These are phyloP conservation scores for Starmerella ratchasimensis DNA, from an alignment of 805 yeast genomes.

Conservation along the genomic window DNA sequence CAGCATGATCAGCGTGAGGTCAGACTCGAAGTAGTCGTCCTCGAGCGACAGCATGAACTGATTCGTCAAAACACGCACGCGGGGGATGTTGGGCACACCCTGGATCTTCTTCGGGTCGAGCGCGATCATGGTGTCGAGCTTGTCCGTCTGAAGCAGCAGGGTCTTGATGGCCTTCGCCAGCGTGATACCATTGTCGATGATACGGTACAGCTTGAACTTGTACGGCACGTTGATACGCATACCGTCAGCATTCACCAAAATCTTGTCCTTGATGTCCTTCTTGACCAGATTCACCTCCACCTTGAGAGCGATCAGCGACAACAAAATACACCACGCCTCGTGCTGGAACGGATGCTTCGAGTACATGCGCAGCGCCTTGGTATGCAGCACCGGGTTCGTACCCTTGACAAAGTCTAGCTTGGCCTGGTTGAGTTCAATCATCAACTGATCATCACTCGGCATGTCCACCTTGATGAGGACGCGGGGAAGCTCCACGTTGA, in stretches of 20 bases:
- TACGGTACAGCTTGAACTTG: slow-evolving; percentile 56
- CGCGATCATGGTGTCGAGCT: slow-evolving; percentile 17
- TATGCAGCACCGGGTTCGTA: slow-evolving; percentile 24
- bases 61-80: slow-evolving; percentile 40
- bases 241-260: slow-evolving; percentile 24
- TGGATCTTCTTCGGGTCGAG: slow-evolving; percentile 21
- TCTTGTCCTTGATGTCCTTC: slow-evolving; percentile 8
- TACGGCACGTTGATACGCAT: slow-evolving; percentile 43
- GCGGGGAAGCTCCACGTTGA: slow-evolving; percentile 5
- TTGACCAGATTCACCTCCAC: slow-evolving; percentile 14
- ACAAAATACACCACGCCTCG: slow-evolving; percentile 28
- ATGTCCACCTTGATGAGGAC: slow-evolving; percentile 30
- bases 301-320: slow-evolving; percentile 22
- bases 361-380: slow-evolving; percentile 34
- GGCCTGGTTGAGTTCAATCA: slow-evolving; percentile 32
- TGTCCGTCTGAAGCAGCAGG: slow-evolving; percentile 24
- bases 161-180: slow-evolving; percentile 54
- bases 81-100: slow-evolving; percentile 28
- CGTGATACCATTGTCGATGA: slow-evolving; percentile 68
- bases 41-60: slow-evolving; percentile 54
- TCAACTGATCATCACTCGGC: slow-evolving; percentile 35
- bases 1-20: slow-evolving; percentile 49
- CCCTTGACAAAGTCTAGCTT: slow-evolving; percentile 16
- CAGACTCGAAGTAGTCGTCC: slow-evolving; percentile 81
- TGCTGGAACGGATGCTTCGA: slow-evolving; percentile 37